Evolutionary conservation across 139 green algal genomes (phyloP).

Genomic region (Tetradesmus lagerheimii): DNA sequence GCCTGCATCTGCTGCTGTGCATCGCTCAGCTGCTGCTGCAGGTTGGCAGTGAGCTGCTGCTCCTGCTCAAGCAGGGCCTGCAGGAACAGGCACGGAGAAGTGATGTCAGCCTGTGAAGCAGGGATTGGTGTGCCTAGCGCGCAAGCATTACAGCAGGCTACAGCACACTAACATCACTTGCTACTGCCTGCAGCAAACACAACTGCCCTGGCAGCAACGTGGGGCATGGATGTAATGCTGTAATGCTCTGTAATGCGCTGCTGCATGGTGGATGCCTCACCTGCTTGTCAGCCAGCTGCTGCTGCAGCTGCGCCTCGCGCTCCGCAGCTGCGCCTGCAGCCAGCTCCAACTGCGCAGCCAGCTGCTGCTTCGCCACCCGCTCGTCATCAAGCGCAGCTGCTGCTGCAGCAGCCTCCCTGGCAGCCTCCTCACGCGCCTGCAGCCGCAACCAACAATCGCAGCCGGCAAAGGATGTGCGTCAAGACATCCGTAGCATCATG

Average conservation of each 20-base stretch:
- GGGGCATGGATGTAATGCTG: too few relatives aligned
- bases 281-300: background rate
- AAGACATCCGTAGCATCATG: too few relatives aligned
- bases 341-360: background rate
- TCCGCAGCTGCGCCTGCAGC: background rate
- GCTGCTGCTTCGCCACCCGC: background rate
- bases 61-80: constrained; percentile 3
- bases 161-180: background rate
- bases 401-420: background rate
- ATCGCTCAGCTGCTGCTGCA: constrained; percentile 12
- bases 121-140: too few relatives aligned
- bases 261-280: too few relatives aligned
- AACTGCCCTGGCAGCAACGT: too few relatives aligned
- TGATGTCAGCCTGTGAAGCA: background rate
- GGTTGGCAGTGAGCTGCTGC: constrained; percentile 11
- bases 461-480: too few relatives aligned
- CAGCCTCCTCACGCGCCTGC: constrained; percentile 15
- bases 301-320: background rate
- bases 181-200: too few relatives aligned
- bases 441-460: background rate
- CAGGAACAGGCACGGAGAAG: background rate
- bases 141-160: background rate
- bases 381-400: background rate
- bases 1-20: constrained; percentile 3
- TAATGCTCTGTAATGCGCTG: too few relatives aligned